These are phyloP conservation scores for Trichoderma aggressivum DNA, from an alignment of 2,329 filamentous ascomycete genomes.

Conservation along the genomic window DNA sequence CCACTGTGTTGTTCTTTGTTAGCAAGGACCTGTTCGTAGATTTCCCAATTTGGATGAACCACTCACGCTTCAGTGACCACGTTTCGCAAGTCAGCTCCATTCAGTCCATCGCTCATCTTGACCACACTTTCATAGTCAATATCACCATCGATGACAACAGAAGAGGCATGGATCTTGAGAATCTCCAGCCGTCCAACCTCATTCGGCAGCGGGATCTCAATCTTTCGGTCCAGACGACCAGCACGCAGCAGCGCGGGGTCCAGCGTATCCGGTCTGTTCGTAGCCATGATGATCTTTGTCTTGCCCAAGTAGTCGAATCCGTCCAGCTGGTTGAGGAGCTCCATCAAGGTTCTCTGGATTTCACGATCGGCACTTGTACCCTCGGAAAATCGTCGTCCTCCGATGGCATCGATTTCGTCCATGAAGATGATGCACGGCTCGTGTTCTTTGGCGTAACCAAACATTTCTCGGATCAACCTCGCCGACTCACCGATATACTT, in stretches of 20 bases:
- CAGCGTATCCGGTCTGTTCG: conserved; percentile 93
- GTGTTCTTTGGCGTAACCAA: conserved; percentile 98
- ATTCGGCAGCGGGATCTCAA: conserved; percentile 95
- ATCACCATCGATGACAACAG: conserved; percentile 86
- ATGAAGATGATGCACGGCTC: conserved; percentile 99
- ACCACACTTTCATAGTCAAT: conserved; percentile 99
- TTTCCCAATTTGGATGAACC: too few species aligned
- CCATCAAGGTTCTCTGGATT: conserved; percentile 98
- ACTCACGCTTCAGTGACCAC: conserved; percentile 97
- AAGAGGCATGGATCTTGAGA: conserved; percentile 90
- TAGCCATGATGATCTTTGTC: conserved; percentile 99
- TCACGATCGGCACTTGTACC: conserved; percentile 96
- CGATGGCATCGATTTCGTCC: conserved; percentile 99
- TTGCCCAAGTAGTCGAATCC: conserved; percentile 99
- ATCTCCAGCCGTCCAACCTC: conserved; percentile 96
- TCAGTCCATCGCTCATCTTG: conserved; percentile 98
- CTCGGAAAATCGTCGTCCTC: conserved; percentile 92
- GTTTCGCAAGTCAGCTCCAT: conserved; percentile 95
- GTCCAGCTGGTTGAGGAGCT: conserved; percentile 95
- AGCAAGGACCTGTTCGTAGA: background rate
- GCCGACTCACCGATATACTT: conserved; percentile 99
- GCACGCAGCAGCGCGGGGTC: conserved; percentile 90
- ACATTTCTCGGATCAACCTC: conserved; percentile 97
- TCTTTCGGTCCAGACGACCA: conserved; percentile 92
- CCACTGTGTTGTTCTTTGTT: conserved; percentile 53